Evolutionary conservation across 1,139 yeast genomes (phyloP).

Genomic region (Meyerozyma athensensis): DNA sequence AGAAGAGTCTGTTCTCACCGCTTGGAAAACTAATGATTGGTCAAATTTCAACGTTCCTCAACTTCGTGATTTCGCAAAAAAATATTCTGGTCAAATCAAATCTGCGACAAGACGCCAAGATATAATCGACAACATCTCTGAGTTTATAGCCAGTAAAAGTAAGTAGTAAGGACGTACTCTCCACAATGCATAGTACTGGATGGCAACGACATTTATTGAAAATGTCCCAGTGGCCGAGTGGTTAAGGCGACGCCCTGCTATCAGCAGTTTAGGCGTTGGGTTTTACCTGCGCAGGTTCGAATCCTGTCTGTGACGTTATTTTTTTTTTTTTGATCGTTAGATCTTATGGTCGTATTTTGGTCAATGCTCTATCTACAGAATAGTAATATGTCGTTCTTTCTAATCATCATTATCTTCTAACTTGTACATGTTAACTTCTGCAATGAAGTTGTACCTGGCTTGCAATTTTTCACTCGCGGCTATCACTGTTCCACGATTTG

Average conservation of each 20-base stretch:
- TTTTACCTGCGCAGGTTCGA: slow-evolving; percentile 62
- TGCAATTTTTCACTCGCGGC: slow-evolving; percentile 4
- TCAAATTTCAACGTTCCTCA: slow-evolving; percentile 35
- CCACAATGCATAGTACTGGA: background rate
- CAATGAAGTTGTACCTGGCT: slow-evolving; percentile 8
- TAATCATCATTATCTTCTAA: background rate
- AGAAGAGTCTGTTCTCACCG: slow-evolving; percentile 31
- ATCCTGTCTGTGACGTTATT: slow-evolving; percentile 55
- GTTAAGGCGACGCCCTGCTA: slow-evolving; percentile 88
- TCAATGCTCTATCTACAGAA: too few species aligned
- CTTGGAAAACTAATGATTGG: slow-evolving; percentile 37
- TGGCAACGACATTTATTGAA: background rate
- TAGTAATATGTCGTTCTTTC: background rate
- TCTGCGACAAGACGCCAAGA: slow-evolving; percentile 38
- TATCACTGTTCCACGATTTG: slow-evolving; percentile 9
- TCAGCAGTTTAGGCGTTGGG: slow-evolving; percentile 42
- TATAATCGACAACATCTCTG: slow-evolving; percentile 35
- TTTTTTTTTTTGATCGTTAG: slow-evolving; percentile 16
- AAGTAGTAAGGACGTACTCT: slow-evolving; percentile 7
- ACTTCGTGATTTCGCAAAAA: slow-evolving; percentile 30
- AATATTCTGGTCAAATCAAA: slow-evolving; percentile 29
- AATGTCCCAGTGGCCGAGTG: slow-evolving; percentile 75
- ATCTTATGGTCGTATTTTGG: too few species aligned
- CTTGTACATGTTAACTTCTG: slow-evolving; percentile 7
- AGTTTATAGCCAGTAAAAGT: slow-evolving; percentile 17